Percentiles rank a stretch among this genome's conserved stretches.
phyloP scores from a whole-genome alignment of 1,284 basidiomycete species.

The Vanrija pseudolonga region DNA sequence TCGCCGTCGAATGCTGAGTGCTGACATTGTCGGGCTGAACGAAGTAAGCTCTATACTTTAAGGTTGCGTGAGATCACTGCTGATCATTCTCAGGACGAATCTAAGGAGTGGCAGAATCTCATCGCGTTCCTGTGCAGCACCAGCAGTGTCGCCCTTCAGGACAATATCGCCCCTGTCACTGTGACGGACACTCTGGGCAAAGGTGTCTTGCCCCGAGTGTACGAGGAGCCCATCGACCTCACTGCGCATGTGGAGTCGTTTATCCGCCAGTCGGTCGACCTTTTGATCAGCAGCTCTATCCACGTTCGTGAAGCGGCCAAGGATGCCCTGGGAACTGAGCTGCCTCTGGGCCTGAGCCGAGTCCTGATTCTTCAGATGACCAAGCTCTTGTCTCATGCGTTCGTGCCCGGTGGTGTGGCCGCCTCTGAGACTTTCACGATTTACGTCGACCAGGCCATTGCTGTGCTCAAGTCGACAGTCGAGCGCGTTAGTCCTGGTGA shows the following conservation, averaged over 20 bases:
- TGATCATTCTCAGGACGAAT: constrained; percentile 58
- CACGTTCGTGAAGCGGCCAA: constrained; percentile 69
- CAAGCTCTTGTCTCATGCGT: constrained; percentile 50
- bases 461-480: constrained; percentile 68
- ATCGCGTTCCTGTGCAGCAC: constrained; percentile 74
- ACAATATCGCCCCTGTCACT: constrained; percentile 15
- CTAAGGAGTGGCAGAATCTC: constrained; percentile 80
- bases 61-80: constrained; percentile 15
- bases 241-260: constrained; percentile 58
- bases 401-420: constrained; percentile 48
- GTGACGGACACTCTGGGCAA: constrained; percentile 60
- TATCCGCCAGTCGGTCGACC: constrained; percentile 65
- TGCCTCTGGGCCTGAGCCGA: constrained; percentile 65
- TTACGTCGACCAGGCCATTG: constrained; percentile 69
- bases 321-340: constrained; percentile 73
- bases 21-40: constrained; percentile 36
- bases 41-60: constrained; percentile 18
- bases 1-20: constrained; percentile 26
- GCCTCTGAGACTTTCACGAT: constrained; percentile 59
- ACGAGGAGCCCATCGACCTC: constrained; percentile 60
- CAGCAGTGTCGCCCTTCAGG: constrained; percentile 61
- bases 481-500: constrained; percentile 64
- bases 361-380: constrained; percentile 68
- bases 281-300: constrained; percentile 62
- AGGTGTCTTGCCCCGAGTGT: constrained; percentile 65